Conservation (phyloP, 1,139 yeast genomes). For the Debaryomyces sp. region DNA sequence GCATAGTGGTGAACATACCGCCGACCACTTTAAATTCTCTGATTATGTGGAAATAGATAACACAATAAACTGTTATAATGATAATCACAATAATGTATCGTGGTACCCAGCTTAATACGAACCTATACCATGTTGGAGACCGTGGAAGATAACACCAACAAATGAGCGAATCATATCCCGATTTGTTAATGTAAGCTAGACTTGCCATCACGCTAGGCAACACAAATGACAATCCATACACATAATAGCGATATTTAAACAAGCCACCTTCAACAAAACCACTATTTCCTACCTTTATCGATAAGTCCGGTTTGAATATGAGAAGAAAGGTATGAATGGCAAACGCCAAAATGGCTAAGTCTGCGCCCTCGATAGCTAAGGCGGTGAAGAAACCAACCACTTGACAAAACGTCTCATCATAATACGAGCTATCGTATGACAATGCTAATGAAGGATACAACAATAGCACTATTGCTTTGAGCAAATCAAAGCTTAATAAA, state of each 20-base stretch:
- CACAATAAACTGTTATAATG: conserved; percentile 66
- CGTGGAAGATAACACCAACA: conserved; percentile 86
- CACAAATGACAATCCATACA: conserved; percentile 61
- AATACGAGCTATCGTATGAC: conserved; percentile 48
- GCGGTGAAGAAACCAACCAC: conserved; percentile 86
- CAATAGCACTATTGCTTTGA: conserved; percentile 70
- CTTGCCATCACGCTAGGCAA: conserved; percentile 73
- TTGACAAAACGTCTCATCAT: conserved; percentile 60
- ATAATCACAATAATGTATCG: conserved; percentile 66
- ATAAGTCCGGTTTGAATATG: conserved; percentile 61
- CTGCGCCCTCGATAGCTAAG: conserved; percentile 83
- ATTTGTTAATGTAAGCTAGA: conserved; percentile 60
- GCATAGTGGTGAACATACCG: conserved; percentile 44
- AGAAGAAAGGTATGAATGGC: conserved; percentile 81
- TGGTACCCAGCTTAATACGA: conserved; percentile 82
- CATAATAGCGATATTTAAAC: conserved; percentile 57
- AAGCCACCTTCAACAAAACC: conserved; percentile 71
- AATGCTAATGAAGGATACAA: conserved; percentile 70
- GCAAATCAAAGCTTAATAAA: conserved; percentile 67
- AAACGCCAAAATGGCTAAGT: conserved; percentile 77
- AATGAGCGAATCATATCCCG: conserved; percentile 64
- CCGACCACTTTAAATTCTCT: conserved; percentile 58
- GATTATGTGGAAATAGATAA: conserved; percentile 75
- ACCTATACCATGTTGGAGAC: conserved; percentile 71
- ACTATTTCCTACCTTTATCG: conserved; percentile 46